A percentile compares a stretch with the other conserved stretches of the same genome.
Conservation (phyloP, 2,329 filamentous ascomycete genomes). For the Penicillium rolfsii region DNA sequence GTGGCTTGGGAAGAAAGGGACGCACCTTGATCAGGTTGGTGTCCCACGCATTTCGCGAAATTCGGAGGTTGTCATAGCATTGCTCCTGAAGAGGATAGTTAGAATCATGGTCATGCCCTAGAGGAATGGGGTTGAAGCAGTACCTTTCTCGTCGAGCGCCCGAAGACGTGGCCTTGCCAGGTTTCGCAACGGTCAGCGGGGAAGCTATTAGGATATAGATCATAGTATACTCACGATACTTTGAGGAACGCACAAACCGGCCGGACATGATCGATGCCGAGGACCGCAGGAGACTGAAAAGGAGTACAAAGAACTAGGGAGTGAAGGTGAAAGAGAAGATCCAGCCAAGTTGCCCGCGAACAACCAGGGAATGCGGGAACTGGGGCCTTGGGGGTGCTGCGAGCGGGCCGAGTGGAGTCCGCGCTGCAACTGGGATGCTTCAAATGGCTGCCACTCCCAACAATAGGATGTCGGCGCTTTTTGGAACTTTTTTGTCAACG, state of each 20-base stretch:
- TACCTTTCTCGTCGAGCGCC: slow-evolving; percentile 86
- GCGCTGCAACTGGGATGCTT: slow-evolving; percentile 14
- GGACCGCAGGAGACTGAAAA: slow-evolving; percentile 14
- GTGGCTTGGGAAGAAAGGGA: slow-evolving; percentile 29
- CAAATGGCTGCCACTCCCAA: slow-evolving; percentile 6
- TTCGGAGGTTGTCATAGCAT: slow-evolving; percentile 97
- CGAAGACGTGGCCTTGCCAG: slow-evolving; percentile 88
- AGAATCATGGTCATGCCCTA: slow-evolving; percentile 6
- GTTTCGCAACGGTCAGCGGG: slow-evolving; percentile 35
- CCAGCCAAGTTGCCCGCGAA: slow-evolving; percentile 20
- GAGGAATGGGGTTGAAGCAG: slow-evolving; percentile 7
- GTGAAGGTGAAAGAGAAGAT: slow-evolving; percentile 28
- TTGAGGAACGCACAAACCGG: slow-evolving; percentile 73
- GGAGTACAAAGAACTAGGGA: slow-evolving; percentile 18
- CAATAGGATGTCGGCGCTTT: neutral
- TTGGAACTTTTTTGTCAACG: neutral
- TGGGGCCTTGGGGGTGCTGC: slow-evolving; percentile 26
- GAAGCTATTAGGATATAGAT: slow-evolving; percentile 26
- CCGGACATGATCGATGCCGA: slow-evolving; percentile 60
- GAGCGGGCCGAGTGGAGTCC: slow-evolving; percentile 30
- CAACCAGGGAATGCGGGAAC: slow-evolving; percentile 30
- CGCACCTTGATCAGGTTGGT: slow-evolving; percentile 95
- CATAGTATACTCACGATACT: slow-evolving; percentile 63
- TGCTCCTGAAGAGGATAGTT: slow-evolving; percentile 64
- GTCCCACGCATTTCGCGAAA: slow-evolving; percentile 99